Conservation (phyloP, 768 basidiomycete genomes). For the Ramaria rubella region DNA sequence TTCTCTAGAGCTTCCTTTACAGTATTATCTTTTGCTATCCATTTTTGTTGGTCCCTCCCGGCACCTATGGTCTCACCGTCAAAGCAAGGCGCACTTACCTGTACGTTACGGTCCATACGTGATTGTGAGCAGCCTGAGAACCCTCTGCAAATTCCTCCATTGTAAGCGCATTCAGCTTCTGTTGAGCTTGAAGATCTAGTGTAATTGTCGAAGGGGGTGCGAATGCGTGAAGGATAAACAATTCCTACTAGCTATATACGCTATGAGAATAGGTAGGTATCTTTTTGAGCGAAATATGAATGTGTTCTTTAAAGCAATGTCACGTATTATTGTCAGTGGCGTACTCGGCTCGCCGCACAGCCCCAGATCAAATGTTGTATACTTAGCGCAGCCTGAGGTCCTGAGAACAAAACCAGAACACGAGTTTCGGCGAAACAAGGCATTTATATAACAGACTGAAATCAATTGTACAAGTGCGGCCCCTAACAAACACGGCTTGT, state of each 20-base stretch:
- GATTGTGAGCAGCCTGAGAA: constrained; percentile 28
- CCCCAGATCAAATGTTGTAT: constrained; percentile 1
- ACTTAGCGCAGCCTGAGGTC: no score
- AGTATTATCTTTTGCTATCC: constrained; percentile 29
- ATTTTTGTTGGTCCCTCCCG: constrained; percentile 38
- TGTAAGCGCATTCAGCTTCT: constrained; percentile 31
- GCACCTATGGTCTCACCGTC: constrained; percentile 41
- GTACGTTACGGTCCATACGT: constrained; percentile 48
- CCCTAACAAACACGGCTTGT: no score
- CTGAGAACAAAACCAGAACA: no score
- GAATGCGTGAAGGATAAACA: no score
- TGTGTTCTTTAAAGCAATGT: background rate
- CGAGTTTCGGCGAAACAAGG: no score
- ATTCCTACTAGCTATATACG: constrained; percentile 47
- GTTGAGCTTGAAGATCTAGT: constrained; percentile 47
- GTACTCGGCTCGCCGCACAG: constrained; percentile 8
- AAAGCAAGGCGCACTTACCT: constrained; percentile 39
- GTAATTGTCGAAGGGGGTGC: no score
- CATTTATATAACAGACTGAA: no score
- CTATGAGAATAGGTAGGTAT: constrained; percentile 46
- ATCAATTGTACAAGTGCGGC: no score
- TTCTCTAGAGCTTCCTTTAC: constrained; percentile 22
- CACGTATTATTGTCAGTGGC: constrained; percentile 1
- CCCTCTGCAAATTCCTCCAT: constrained; percentile 39
- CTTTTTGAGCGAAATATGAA: constrained; percentile 32